Evolutionary conservation across 345 rosid species (phyloP).

Genomic region (Eucalyptus grandis): DNA sequence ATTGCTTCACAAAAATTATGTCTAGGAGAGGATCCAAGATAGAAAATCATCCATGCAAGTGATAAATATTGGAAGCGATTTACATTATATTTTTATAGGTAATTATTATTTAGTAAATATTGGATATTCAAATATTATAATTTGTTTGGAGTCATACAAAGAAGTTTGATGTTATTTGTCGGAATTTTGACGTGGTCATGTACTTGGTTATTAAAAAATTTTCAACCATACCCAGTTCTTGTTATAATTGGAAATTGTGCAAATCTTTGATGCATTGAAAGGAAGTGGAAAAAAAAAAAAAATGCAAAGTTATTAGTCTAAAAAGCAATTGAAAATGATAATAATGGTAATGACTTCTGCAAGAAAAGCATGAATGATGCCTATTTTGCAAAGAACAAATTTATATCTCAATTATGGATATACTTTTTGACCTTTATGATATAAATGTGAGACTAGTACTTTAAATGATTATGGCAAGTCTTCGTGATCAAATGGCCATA

Average conservation of each 20-base stretch:
- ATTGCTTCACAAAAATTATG: neutral
- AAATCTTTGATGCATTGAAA: neutral
- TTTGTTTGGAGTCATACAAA: neutral
- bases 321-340: neutral
- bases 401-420: neutral
- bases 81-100: neutral
- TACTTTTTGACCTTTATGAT: neutral
- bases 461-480: neutral
- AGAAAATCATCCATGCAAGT: too few species aligned
- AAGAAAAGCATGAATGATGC: neutral
- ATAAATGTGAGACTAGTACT: neutral
- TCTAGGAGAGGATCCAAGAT: fast-evolving
- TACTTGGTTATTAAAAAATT: neutral
- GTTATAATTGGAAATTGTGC: neutral
- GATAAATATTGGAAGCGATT: neutral
- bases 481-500: fast-evolving
- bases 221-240: neutral
- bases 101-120: neutral
- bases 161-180: fast-evolving
- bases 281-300: neutral
- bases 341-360: fast-evolving
- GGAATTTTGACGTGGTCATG: fast-evolving
- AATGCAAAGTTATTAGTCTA: neutral
- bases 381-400: neutral
- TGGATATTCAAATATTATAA: neutral